Base-by-base conservation (phyloP, 345 rosid genomes). In the Gossypioides kirkii region DNA sequence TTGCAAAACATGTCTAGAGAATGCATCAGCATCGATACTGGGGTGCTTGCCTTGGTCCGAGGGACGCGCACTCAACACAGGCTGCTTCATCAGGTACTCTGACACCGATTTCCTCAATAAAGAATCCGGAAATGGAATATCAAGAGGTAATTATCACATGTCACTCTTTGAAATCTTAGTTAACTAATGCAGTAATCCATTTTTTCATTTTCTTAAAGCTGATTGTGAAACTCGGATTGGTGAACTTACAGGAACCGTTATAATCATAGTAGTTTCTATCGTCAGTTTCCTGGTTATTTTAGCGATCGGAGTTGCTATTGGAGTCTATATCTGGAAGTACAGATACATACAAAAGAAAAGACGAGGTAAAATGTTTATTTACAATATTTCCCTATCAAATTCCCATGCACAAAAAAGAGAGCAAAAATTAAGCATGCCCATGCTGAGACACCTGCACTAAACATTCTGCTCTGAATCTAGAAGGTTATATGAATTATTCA, bases 21-120 rank as follows among this genome's bases (percentile, higher is more conserved):
- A 84, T 32, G 98, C 98, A 5, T 88, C 92, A 20, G 80, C 71
- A 1, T 84, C 90, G 9, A n/a, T 92, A 59, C 65, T 78, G 49
- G 79, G 79, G 12, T 94, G 98, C 74, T 79, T 94, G 89, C 98
- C 98, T 38, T 78, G 81, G 88, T 90, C 97, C 3, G 98, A 94
- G 59, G 98, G 97, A 28, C 82, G 98, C 3, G 93, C 95, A 32
- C 82, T 94, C 59, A 61, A 89, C 75, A 92, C 98, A 0, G 98
- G 98, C 3, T 94, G 98, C 78, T 94, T 92, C 73, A 76, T 94
- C 84, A 83, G 94, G 81, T 92, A 92, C 79, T 94, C 65, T 3
- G 89, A 94, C 73, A 74, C 2, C 25, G 77, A 92, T 80, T 94
- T 94, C 83, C 93, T 94, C 77, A 94, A 92, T 60, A 69, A 74